Evolutionary conservation across 2,329 filamentous ascomycete species (phyloP), one percentile per base, ranked within the genome.

Genomic region (Nigrospora osmanthi): DNA sequence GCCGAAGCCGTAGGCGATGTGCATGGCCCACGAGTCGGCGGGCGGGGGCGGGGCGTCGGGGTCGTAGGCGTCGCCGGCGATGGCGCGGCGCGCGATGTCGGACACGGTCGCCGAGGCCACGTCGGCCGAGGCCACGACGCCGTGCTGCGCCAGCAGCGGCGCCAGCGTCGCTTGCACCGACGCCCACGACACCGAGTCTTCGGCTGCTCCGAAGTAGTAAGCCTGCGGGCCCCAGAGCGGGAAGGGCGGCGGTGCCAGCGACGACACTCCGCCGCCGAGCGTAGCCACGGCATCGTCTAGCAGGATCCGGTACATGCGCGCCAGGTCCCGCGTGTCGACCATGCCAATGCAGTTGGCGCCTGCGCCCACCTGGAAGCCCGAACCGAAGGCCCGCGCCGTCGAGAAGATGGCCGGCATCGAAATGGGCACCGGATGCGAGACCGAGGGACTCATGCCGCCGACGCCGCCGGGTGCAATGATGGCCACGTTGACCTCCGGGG

Each of bases 401-500:
- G 42, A 38, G 30, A 54, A 35, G 15, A 53, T 15, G 5, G 45
- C 49, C 5, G 47, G 41, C 34, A 40, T 50, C 11, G 47, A 49
- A 42, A 54, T 49, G n/a, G 52, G 47, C 15, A 44, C 49, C 15
- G 49, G 46, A 40, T 55, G 43, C 31, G 46, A 30, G 9, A 54
- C 44, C 13, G 48, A 53, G 3, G 48, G 46, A 35, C 48, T 52
- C 40, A 48, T 47, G 35, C 53, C 53, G 35, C 49, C 49, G 11
- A 54, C 51, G 30, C 49, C 49, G 4, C 48, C 52, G 6, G 51
- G 49, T 5, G 50, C 48, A 15, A 54, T 35, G 38, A 54, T 52
- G 42, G 52, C 47, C n/a, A 54, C 48, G 15, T 54, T 49, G 32
- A 52, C 43, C 12, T 49, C 41, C 4, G 35, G 17, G 1, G 51